Evolutionary conservation across 1,284 basidiomycete species (phyloP), one percentile per base, ranked within the genome.

Genomic region (Ganoderma multipileum): DNA sequence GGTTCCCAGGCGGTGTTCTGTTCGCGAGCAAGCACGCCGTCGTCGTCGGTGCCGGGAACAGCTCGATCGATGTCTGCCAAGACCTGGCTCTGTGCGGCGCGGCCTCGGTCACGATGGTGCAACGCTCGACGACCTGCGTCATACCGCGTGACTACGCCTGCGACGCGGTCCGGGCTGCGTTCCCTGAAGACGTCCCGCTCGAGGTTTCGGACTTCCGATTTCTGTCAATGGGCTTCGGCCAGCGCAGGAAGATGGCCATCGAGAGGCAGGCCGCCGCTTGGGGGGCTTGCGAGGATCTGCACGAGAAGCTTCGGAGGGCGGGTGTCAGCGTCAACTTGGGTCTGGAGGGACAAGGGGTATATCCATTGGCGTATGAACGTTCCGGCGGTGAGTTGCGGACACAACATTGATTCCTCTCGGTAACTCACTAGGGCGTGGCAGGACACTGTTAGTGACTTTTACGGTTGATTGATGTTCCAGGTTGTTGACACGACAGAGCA

Each of bases 291-390:
- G 78, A 77, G 73, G 85, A 88, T n/a, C 76, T 89, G 16, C 80
- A 91, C 14, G 85, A 87, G 0, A 87, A 87, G 12, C 79, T 93
- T 42, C 80, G 82, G 63, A 84, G 82, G 69, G 85, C 83, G 1
- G 91, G 91, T 0, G 89, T 93, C 79, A 84, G 83, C 65, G 74
- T 85, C n/a, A 87, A 85, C 68, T 75, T 82, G 14, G 91, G 91
- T 7, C 82, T 82, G 3, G 86, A 90, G 33, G 86, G 83, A 8
- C 79, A 85, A 0, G 90, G 91, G 3, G 82, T 85, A 69, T 68
- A 83, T 3, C 77, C 83, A 61, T 78, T 84, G 64, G 82, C 79
- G 0, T 76, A 77, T 61, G 78, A 76, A 61, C 77, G 78, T 38
- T 57, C 41, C 8, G 69, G 69, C 61, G 71, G 71, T 70, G 36